Base-by-base conservation (phyloP, 352 stramenopile genomes). In the Blastocystis sp. region DNA sequence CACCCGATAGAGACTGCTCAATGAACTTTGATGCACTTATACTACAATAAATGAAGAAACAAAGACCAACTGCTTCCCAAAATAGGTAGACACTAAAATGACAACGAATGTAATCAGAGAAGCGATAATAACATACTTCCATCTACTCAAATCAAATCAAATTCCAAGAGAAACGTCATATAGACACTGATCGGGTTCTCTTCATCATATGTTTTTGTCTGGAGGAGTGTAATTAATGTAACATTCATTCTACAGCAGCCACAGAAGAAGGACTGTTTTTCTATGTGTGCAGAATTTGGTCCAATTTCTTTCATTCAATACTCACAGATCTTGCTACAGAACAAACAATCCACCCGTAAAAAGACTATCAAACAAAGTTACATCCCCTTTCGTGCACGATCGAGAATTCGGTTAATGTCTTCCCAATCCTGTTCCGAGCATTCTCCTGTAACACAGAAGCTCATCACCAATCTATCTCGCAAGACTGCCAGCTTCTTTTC, bases 371-470 rank as follows among this genome's bases (percentile, higher is more conserved):
- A 4, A 80, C 43, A 59, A 24, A 52, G 49, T 58, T 61, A 80
- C 0, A 46, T n/a, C 12, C 14, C 43, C 12, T 58, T 29, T 32
- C 69, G n/a, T 37, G 69, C 69, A 46, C 49, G 39, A 24, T 80
- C 69, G 35, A 80, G n/a, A 9, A 80, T 80, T 11, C 12, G 14
- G 27, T 80, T 80, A 24, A 80, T 80, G 12, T 39, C 32, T 32
- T 80, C 21, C 69, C 69, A 80, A 37, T 63, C 43, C 9, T 80
- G 27, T 19, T 32, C 42, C 21, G 69, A 42, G 46, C 69, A 80
- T 6, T 61, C 69, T 19, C 43, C 69, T 6, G 37, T 12, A 14
- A 19, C 19, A 21, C 69, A 80, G 46, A 80, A 80, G 27, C 65
- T 52, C 21, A 46, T 19, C 11, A 80, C 65, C 9, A 80, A 37